Evolutionary conservation across 345 rosid species (phyloP).

Genomic region (Alliaria petiolata): DNA sequence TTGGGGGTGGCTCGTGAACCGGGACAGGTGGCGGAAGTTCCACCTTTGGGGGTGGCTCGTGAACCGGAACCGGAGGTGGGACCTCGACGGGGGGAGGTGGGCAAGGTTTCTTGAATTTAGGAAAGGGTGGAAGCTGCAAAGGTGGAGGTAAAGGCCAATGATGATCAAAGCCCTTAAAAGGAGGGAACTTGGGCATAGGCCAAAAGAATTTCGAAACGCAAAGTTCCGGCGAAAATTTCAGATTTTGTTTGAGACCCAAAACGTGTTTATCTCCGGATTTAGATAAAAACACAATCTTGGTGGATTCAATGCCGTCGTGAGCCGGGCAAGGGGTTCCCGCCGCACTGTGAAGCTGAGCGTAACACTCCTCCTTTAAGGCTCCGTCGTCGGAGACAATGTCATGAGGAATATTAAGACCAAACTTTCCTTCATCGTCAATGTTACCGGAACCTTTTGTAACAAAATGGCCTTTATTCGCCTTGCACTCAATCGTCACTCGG

Average conservation of each 20-base stretch:
- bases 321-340: constrained; percentile 58
- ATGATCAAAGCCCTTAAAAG: constrained; percentile 29
- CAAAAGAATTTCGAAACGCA: constrained; percentile 59
- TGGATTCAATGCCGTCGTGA: constrained; percentile 47
- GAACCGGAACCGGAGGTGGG: constrained; percentile 30
- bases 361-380: constrained; percentile 63
- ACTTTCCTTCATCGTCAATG: constrained; percentile 62
- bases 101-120: constrained; percentile 24
- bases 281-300: constrained; percentile 51
- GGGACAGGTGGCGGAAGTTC: constrained; percentile 37
- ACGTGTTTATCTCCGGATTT: constrained; percentile 40
- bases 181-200: constrained; percentile 44
- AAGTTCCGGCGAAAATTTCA: constrained; percentile 52
- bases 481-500: constrained; percentile 65
- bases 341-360: constrained; percentile 79
- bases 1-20: constrained; percentile 21
- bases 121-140: constrained; percentile 31
- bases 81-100: constrained; percentile 32
- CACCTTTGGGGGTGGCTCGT: constrained; percentile 25
- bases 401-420: constrained; percentile 50
- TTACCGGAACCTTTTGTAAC: constrained; percentile 51
- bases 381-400: constrained; percentile 50
- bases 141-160: constrained; percentile 34
- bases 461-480: constrained; percentile 47
- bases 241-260: constrained; percentile 52